Conservation (phyloP, 495 filamentous ascomycete genomes). For the Penicillium paxilli region DNA sequence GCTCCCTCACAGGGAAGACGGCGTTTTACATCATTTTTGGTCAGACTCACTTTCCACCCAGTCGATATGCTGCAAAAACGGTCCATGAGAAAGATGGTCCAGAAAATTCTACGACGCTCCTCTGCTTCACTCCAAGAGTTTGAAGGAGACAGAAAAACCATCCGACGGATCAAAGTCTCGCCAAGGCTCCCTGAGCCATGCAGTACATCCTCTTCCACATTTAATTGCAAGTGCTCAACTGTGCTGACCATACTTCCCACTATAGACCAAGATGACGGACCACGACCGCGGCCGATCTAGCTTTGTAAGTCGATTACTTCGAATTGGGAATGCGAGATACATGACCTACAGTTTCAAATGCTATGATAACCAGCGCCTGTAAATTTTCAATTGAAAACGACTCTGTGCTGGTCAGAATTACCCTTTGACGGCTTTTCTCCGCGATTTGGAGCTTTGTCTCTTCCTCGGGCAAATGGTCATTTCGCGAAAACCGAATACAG, state of each 20-base stretch:
- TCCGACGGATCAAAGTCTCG: slow-evolving; percentile 30
- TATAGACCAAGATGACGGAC: slow-evolving; percentile 30
- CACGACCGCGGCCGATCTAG: slow-evolving; percentile 26
- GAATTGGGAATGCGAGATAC: background rate
- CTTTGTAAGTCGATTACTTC: background rate
- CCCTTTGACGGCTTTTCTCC: slow-evolving; percentile 14
- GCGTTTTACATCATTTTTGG: slow-evolving; percentile 36
- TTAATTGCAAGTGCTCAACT: slow-evolving; percentile 25
- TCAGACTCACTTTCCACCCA: slow-evolving; percentile 21
- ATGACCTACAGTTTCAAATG: slow-evolving; percentile 26
- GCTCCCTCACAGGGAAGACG: slow-evolving; percentile 38
- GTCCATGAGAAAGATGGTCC: slow-evolving; percentile 27
- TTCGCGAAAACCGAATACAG: slow-evolving; percentile 9
- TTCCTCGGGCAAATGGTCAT: background rate
- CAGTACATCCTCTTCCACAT: slow-evolving; percentile 19
- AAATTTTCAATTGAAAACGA: slow-evolving; percentile 29
- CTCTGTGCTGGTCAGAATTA: slow-evolving; percentile 13
- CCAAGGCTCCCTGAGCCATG: background rate
- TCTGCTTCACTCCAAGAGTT: slow-evolving; percentile 23
- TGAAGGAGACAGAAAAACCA: slow-evolving; percentile 28
- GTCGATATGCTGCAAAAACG: slow-evolving; percentile 28
- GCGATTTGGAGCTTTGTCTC: slow-evolving; percentile 7
- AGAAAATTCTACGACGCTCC: slow-evolving; percentile 27
- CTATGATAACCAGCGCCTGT: slow-evolving; percentile 26
- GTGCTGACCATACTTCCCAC: slow-evolving; percentile 26